Conservation (phyloP, 768 basidiomycete species). For the Rhodotorula graminis region DNA sequence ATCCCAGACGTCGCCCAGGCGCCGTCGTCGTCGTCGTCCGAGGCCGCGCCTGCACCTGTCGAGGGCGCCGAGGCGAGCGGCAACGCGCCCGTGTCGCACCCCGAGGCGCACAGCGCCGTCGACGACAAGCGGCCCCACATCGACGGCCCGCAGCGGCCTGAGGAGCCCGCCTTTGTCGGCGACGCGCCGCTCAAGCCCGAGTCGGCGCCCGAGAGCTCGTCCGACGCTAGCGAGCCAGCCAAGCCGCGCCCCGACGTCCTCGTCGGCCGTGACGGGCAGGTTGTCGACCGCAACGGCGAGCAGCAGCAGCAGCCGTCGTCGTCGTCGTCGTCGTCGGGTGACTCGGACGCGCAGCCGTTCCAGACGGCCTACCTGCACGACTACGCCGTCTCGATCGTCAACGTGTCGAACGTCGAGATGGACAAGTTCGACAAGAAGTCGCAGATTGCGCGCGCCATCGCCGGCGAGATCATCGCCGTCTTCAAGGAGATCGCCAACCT, state of each 20-base stretch:
- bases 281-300: background rate
- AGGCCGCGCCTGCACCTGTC: background rate
- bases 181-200: constrained; percentile 10
- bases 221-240: constrained; percentile 18
- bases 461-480: constrained; percentile 90
- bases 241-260: constrained; percentile 13
- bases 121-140: constrained; percentile 15
- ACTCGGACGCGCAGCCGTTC: constrained; percentile 53
- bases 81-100: constrained; percentile 43
- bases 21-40: background rate
- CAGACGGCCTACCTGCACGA: constrained; percentile 81
- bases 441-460: constrained; percentile 90
- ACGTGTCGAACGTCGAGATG: constrained; percentile 74
- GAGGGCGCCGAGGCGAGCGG: constrained; percentile 46
- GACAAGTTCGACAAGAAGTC: constrained; percentile 78
- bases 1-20: background rate
- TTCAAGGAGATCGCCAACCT: constrained; percentile 98
- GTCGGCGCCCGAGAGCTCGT: background rate
- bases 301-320: background rate
- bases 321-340: background rate
- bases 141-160: constrained; percentile 9
- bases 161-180: constrained; percentile 4
- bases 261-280: background rate
- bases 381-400: constrained; percentile 78
- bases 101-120: constrained; percentile 39